These are phyloP conservation scores for Geranomyces variabilis DNA, from an alignment of 192 early-diverging fungal species.

Conservation along the genomic window DNA sequence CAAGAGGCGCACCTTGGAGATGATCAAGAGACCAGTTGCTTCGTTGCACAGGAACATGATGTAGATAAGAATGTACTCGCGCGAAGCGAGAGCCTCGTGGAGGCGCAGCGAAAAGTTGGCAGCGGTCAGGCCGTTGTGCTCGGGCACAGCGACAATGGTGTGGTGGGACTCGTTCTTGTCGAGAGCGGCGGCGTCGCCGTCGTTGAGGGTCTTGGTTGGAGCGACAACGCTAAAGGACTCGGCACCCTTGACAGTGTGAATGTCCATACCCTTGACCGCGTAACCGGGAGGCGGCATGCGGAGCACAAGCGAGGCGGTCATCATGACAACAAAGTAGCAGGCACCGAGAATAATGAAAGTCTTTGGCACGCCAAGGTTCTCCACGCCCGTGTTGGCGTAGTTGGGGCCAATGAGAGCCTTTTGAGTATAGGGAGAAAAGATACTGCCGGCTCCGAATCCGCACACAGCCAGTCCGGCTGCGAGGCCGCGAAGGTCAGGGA, in stretches of 20 bases:
- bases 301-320: constrained; percentile 26
- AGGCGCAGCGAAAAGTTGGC: constrained; percentile 37
- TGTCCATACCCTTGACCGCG: constrained; percentile 64
- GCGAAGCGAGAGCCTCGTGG: constrained; percentile 26
- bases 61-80: constrained; percentile 45
- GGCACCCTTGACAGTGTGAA: constrained; percentile 49
- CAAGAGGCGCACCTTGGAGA: constrained; percentile 42
- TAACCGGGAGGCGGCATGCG: constrained; percentile 64
- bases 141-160: constrained; percentile 7
- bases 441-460: constrained; percentile 76
- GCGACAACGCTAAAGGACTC: constrained; percentile 14
- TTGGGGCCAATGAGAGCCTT: constrained; percentile 48
- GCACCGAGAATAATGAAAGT: constrained; percentile 68
- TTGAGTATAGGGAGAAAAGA: constrained; percentile 70
- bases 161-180: constrained; percentile 2
- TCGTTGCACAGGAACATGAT: constrained; percentile 55
- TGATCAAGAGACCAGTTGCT: constrained; percentile 50
- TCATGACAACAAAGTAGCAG: constrained; percentile 66
- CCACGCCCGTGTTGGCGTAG: constrained; percentile 31
- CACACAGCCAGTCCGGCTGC: constrained; percentile 77
- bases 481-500: constrained; percentile 72
- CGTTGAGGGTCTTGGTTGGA: not conserved
- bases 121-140: not conserved
- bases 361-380: constrained; percentile 56
- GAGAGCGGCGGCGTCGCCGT: not conserved